Evolutionary conservation across 179 eudicot genomes (phyloP).

Genomic region (Silene vulgaris): DNA sequence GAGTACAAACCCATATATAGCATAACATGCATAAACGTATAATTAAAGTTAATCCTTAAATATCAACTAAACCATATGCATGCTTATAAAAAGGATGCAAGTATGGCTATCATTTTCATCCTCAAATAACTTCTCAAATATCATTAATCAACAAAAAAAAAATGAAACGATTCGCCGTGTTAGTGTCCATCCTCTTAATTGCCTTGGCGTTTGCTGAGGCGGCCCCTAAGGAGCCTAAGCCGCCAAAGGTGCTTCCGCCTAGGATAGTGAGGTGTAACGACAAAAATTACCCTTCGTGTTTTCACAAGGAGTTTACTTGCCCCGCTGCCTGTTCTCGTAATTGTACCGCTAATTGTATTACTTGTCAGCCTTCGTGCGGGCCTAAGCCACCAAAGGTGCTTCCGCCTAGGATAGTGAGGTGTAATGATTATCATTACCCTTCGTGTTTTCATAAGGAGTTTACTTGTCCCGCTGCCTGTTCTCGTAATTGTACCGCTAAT

Average conservation of each 20-base stretch:
- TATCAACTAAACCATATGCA: too few relatives aligned
- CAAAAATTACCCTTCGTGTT: slow-evolving; percentile 28
- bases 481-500: slow-evolving; percentile 37
- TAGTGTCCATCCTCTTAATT: slow-evolving; percentile 19
- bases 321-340: slow-evolving; percentile 36
- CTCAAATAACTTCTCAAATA: neutral
- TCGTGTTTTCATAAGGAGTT: slow-evolving; percentile 29
- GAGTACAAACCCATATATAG: neutral
- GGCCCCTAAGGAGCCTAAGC: slow-evolving; percentile 14
- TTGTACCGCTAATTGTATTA: slow-evolving; percentile 39
- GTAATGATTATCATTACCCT: slow-evolving; percentile 32
- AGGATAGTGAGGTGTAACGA: slow-evolving; percentile 42
- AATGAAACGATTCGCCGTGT: slow-evolving; percentile 11
- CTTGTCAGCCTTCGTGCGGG: slow-evolving; percentile 40
- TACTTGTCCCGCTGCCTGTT: slow-evolving; percentile 38
- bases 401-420: slow-evolving; percentile 38
- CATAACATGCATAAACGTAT: neutral
- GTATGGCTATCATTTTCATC: neutral
- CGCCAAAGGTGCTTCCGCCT: slow-evolving; percentile 23
- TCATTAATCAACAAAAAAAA: neutral
- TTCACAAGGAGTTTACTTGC: slow-evolving; percentile 30
- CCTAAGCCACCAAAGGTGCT: slow-evolving; percentile 24
- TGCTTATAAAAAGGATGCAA: slow-evolving; percentile 13
- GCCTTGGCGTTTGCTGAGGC: slow-evolving; percentile 32
- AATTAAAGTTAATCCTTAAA: neutral